These are phyloP conservation scores for Fomitopsis serialis DNA, from an alignment of 768 basidiomycete species.

Conservation along the genomic window DNA sequence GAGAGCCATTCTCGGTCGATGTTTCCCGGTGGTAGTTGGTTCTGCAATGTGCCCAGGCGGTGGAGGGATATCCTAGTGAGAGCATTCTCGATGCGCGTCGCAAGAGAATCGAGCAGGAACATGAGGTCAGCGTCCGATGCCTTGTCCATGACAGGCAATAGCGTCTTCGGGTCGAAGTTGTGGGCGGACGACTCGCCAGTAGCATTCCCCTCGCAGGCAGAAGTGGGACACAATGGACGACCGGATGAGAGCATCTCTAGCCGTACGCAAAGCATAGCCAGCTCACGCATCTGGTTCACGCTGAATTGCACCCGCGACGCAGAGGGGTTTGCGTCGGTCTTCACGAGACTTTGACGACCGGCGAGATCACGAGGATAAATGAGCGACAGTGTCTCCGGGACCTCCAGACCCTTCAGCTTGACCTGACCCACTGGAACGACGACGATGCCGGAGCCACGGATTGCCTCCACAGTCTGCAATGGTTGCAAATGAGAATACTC, in stretches of 20 bases:
- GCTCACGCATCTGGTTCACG: constrained; percentile 67
- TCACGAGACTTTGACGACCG: constrained; percentile 56
- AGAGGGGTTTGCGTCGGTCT: constrained; percentile 28
- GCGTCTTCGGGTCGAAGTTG: constrained; percentile 49
- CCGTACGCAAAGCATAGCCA: constrained; percentile 70
- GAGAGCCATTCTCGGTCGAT: background rate
- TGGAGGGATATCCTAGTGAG: constrained; percentile 19
- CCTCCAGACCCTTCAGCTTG: constrained; percentile 91
- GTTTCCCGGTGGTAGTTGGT: background rate
- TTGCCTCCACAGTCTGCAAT: constrained; percentile 62
- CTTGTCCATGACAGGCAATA: constrained; percentile 69
- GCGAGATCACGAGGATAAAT: constrained; percentile 75
- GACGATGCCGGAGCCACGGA: constrained; percentile 64
- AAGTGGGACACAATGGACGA: constrained; percentile 48
- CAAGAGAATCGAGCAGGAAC: constrained; percentile 69
- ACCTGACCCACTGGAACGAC: constrained; percentile 81
- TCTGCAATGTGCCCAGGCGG: constrained; percentile 1
- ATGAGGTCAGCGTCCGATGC: constrained; percentile 70
- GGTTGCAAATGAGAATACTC: constrained; percentile 57
- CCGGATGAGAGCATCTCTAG: constrained; percentile 70
- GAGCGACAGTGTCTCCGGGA: constrained; percentile 81
- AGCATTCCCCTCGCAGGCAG: constrained; percentile 32
- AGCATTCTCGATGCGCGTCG: constrained; percentile 74
- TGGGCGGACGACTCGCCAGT: constrained; percentile 13
- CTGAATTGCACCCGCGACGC: constrained; percentile 59